Evolutionary conservation across 352 stramenopile species (phyloP), one percentile per base, ranked within the genome.

Genomic region (Blastocystis sp.): DNA sequence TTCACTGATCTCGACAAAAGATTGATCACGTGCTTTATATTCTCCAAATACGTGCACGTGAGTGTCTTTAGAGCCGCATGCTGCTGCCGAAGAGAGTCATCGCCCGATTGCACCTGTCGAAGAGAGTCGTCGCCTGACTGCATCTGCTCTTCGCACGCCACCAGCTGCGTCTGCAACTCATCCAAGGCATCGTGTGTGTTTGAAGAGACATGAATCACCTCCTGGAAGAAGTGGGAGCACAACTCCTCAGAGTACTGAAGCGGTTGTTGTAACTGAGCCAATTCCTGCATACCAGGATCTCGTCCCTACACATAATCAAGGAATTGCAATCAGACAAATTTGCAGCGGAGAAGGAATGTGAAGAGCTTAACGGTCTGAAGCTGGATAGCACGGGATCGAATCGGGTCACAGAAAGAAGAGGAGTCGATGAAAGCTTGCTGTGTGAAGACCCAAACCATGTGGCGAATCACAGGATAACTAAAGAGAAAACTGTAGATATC

Each of bases 371-470:
- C 62, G 1, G 56, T 45, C 26, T 84, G 73, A 2, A 84, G 39
- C 50, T 84, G 73, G 34, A 64, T 13, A 43, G 47, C n/a, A 29
- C 26, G 54, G 15, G 73, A 20, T 2, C 47, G 50, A n/a, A 34
- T 18, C 5, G 34, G 34, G 56, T 84, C 73, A 1, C 37, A 23
- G 23, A 84, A 69, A 0, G 47, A 34, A 0, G 50, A n/a, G 39
- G 73, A 84, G 73, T 84, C 73, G 50, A 84, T 84, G 3, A 84
- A 64, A 20, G 73, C 73, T 1, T 53, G 43, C 34, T 84, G 73
- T 9, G 29, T 15, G 47, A 84, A 84, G 45, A 84, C 50, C 13
- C 29, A 41, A 5, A 84, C 26, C 34, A 37, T 20, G 55, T 84
- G 73, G n/a, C 73, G 73, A 34, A 84, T 37, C 1, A 68, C 29